These are phyloP conservation scores for Venturia aucupariae DNA, from an alignment of 2,329 filamentous ascomycete genomes.

Conservation along the genomic window DNA sequence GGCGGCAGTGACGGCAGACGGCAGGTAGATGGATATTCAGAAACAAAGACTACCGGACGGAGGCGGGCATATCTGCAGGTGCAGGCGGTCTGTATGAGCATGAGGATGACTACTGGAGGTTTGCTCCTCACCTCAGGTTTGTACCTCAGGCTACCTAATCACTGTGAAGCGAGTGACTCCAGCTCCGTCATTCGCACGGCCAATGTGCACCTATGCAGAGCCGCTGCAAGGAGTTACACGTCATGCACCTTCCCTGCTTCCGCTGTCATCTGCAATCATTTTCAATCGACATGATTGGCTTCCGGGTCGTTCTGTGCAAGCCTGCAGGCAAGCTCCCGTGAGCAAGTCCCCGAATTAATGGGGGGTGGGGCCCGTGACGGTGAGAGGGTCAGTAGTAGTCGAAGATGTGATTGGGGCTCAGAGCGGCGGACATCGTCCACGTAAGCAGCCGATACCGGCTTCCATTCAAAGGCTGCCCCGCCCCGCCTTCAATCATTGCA, in stretches of 20 bases:
- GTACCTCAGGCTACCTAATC: too few relatives aligned
- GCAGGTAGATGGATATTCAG: too few relatives aligned
- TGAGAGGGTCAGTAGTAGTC: not conserved
- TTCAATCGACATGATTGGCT: not conserved
- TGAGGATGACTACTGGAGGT: not conserved
- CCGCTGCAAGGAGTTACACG: not conserved
- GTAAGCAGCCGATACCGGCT: not conserved
- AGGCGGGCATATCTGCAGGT: not conserved
- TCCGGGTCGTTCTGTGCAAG: not conserved
- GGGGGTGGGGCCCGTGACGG: not conserved
- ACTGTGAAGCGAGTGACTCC: too few relatives aligned
- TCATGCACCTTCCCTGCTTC: not conserved
- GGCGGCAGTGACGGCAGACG: conserved; percentile 1
- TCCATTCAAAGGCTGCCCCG: too few relatives aligned
- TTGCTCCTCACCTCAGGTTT: too few relatives aligned
- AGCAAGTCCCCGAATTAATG: not conserved
- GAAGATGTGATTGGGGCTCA: not conserved
- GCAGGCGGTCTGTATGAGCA: not conserved
- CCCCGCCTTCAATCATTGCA: too few relatives aligned
- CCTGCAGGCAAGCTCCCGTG: not conserved
- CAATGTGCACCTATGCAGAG: not conserved
- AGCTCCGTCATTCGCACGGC: not conserved
- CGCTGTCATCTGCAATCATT: not conserved
- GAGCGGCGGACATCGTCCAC: not conserved
- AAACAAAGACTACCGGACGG: not conserved